These are phyloP conservation scores for Eutrema heterophyllum DNA, from an alignment of 345 rosid genomes.

Conservation along the genomic window DNA sequence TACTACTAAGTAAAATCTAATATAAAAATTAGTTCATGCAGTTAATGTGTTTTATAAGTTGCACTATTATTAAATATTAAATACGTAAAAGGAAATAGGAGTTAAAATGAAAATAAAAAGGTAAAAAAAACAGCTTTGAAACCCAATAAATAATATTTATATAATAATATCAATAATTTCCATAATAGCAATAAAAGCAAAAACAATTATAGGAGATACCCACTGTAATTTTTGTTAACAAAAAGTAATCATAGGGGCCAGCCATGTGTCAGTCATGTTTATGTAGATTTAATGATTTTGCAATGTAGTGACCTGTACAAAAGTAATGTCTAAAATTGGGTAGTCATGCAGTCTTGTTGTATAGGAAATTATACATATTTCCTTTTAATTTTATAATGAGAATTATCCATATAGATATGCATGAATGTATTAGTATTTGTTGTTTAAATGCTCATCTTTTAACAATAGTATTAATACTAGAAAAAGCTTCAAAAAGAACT, in stretches of 20 bases:
- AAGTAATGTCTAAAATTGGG: neutral
- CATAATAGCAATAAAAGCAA: neutral
- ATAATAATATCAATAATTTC: neutral
- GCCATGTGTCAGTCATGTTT: neutral
- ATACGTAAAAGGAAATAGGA: neutral
- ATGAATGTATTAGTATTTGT: too few species aligned
- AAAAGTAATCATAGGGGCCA: neutral
- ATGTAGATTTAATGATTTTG: neutral
- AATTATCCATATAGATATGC: too few species aligned
- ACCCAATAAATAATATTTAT: too few species aligned
- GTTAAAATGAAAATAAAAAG: neutral
- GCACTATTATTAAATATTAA: neutral
- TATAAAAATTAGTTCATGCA: neutral
- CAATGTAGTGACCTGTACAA: neutral
- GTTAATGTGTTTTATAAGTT: neutral
- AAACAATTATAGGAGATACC: too few species aligned
- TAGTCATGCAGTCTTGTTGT: neutral
- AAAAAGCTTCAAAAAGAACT: too few species aligned
- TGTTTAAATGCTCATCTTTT: too few species aligned
- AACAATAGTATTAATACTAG: too few species aligned
- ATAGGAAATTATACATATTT: too few species aligned
- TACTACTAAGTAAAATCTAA: neutral
- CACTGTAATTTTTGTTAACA: too few species aligned
- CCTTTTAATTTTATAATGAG: neutral
- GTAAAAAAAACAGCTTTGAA: too few species aligned